Conservation (phyloP, 1,139 yeast species). For the Zygosaccharomyces sapae region DNA sequence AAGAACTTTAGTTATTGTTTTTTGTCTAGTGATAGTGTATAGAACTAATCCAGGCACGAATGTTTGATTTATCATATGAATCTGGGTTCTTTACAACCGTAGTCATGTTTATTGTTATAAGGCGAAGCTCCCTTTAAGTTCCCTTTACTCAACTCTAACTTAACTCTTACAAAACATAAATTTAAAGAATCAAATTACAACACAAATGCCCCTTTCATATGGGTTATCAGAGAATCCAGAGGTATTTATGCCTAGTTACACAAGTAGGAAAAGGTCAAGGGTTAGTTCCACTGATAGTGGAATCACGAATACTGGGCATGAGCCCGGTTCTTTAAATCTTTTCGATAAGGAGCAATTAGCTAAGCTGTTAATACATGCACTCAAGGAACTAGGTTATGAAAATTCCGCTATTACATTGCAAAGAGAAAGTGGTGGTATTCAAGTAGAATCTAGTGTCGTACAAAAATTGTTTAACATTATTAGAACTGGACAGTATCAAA, state of each 20-base stretch:
- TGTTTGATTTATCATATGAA: neutral
- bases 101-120: neutral
- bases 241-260: constrained; percentile 14
- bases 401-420: constrained; percentile 41
- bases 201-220: constrained; percentile 14
- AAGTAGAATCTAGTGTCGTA: constrained; percentile 43
- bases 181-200: neutral
- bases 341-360: constrained; percentile 43
- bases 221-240: constrained; percentile 12
- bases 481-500: constrained; percentile 43
- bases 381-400: constrained; percentile 47
- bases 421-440: constrained; percentile 39
- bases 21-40: neutral
- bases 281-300: constrained; percentile 6
- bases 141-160: neutral
- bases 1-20: neutral
- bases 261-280: constrained; percentile 11
- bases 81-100: neutral
- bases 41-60: neutral
- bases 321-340: constrained; percentile 8
- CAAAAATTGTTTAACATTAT: constrained; percentile 41
- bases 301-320: neutral
- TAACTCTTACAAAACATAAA: too few species aligned
- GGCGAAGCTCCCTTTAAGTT: neutral
- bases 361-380: constrained; percentile 46